phyloP scores from a whole-genome alignment of 2,329 filamentous ascomycete genomes.

The Sarocladium oryzae region DNA sequence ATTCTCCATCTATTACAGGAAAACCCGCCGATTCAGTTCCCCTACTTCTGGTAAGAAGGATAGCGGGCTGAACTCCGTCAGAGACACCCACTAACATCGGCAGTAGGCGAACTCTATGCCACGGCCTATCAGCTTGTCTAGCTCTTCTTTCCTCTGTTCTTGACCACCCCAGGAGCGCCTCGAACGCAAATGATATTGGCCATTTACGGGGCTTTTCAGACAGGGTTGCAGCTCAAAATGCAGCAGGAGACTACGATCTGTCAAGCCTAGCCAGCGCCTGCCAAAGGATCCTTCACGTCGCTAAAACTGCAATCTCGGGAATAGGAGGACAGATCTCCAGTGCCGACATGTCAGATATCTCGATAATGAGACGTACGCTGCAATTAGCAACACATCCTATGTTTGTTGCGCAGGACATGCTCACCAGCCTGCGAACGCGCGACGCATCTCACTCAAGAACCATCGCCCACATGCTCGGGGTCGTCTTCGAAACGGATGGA shows the following conservation, averaged over 20 bases:
- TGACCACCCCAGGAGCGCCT: background rate
- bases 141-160: background rate
- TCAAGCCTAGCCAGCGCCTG: background rate
- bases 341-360: background rate
- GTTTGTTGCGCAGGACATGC: background rate
- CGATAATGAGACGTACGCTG: background rate
- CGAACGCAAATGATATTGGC: background rate
- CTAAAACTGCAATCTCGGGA: background rate
- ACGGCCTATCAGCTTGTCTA: background rate
- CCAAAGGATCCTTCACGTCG: background rate
- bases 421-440: background rate
- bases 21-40: background rate
- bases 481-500: background rate
- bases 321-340: background rate
- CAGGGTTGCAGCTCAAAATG: background rate
- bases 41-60: background rate
- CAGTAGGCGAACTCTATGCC: background rate
- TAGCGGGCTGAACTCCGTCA: background rate
- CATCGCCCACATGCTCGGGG: background rate
- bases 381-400: background rate
- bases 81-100: background rate
- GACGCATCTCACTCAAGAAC: background rate
- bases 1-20: background rate
- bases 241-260: background rate
- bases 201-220: background rate